Conservation (phyloP, 306 rosid genomes). For the Quercus berberidifolia region DNA sequence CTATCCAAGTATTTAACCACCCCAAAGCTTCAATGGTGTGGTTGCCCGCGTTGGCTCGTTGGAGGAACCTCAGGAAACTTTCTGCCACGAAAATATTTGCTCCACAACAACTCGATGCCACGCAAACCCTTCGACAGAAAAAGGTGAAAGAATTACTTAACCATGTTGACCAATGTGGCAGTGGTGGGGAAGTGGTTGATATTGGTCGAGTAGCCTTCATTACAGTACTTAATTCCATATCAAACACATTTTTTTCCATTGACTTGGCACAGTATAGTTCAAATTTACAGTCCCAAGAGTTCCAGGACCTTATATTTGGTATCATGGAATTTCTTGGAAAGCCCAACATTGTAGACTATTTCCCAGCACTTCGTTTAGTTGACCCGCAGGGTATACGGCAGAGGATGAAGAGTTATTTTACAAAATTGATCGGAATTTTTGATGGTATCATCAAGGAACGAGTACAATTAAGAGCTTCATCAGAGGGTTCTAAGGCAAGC, state of each 20-base stretch:
- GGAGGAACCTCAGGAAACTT: no score
- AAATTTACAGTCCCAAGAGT: neutral
- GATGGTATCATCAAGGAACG: slow-evolving; percentile 11
- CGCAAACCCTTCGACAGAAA: no score
- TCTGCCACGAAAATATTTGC: no score
- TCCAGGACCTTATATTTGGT: neutral
- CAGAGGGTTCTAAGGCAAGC: neutral
- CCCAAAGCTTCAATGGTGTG: no score
- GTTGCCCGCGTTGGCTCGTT: no score
- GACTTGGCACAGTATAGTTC: slow-evolving; percentile 12
- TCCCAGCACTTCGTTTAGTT: slow-evolving; percentile 11
- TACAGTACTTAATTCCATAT: slow-evolving; percentile 7
- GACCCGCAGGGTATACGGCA: slow-evolving; percentile 17
- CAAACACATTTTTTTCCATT: slow-evolving; percentile 25
- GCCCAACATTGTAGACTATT: slow-evolving; percentile 18
- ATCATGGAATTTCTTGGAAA: neutral
- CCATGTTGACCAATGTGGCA: no score
- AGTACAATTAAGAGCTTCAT: neutral
- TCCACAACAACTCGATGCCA: no score
- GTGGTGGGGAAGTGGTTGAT: no score
- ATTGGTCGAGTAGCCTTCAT: neutral
- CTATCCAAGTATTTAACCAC: no score
- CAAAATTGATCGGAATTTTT: neutral
- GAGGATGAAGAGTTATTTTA: slow-evolving; percentile 13
- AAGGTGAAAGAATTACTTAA: no score